These are phyloP conservation scores for Cystoisospora suis DNA, from an alignment of 169 alveolate genomes.

Conservation along the genomic window DNA sequence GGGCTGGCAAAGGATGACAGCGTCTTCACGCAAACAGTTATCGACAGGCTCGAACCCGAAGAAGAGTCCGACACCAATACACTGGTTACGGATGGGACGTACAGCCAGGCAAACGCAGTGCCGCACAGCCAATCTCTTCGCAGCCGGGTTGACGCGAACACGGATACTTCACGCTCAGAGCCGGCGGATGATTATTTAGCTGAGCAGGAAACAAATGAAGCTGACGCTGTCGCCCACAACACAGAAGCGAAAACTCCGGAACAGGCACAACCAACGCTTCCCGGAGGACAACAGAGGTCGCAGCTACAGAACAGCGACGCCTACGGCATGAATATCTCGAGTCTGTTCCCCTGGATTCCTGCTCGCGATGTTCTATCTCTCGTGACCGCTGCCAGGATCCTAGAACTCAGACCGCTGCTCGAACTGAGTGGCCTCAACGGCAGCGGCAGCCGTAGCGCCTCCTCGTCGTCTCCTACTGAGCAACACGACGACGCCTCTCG, in stretches of 20 bases:
- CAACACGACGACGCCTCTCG: constrained; percentile 12
- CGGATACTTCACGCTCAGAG: background rate
- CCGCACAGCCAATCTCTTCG: too few species aligned
- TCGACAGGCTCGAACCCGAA: too few species aligned
- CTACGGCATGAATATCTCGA: background rate
- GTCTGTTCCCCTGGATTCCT: background rate
- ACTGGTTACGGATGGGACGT: too few species aligned
- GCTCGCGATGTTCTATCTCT: background rate
- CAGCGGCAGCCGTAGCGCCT: background rate
- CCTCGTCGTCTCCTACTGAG: background rate
- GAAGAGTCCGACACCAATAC: too few species aligned
- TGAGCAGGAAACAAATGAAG: background rate
- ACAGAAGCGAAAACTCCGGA: background rate
- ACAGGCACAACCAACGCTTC: background rate
- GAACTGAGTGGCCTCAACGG: background rate
- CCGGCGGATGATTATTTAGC: background rate
- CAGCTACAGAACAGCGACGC: too few species aligned
- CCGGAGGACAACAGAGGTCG: background rate
- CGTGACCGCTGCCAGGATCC: background rate
- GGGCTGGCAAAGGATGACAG: too few species aligned
- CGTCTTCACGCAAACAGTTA: too few species aligned
- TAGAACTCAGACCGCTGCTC: background rate
- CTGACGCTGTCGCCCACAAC: background rate
- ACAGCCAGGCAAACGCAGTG: too few species aligned
- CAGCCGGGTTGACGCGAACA: too few species aligned